A percentile compares a stretch with the other conserved stretches of the same genome.
These are phyloP conservation scores for Xanthoconium stramineum DNA, from an alignment of 768 basidiomycete genomes.

Conservation along the genomic window DNA sequence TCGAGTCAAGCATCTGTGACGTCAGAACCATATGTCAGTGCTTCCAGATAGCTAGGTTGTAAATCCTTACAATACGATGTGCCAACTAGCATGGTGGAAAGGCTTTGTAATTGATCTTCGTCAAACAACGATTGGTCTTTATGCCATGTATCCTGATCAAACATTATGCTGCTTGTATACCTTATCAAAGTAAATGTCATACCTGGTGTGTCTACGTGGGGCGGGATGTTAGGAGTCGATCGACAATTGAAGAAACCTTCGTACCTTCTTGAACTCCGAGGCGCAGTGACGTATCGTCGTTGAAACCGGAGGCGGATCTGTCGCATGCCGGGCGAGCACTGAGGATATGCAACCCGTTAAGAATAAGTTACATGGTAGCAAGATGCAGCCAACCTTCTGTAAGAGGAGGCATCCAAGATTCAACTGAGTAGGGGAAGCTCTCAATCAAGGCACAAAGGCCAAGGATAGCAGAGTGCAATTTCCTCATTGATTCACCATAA, in stretches of 20 bases:
- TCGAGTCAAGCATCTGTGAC: conserved; percentile 25
- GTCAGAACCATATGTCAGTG: conserved; percentile 12
- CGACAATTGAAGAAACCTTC: conserved; percentile 16
- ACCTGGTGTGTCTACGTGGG: conserved; percentile 59
- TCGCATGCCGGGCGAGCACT: conserved; percentile 77
- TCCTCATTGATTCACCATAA: conserved; percentile 70
- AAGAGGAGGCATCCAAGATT: conserved; percentile 85
- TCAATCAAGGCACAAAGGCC: conserved; percentile 93
- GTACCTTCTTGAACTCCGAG: conserved; percentile 80
- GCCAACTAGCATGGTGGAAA: conserved; percentile 86
- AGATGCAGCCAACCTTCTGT: conserved; percentile 56
- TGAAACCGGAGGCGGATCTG: conserved; percentile 86
- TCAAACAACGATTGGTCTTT: conserved; percentile 84
- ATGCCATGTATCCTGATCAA: conserved; percentile 80
- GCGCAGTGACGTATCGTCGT: conserved; percentile 85
- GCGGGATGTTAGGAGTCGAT: not conserved
- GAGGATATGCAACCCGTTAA: conserved; percentile 2
- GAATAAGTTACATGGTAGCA: not conserved
- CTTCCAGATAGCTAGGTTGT: not conserved
- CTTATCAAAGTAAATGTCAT: conserved; percentile 13
- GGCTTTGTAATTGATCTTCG: conserved; percentile 84
- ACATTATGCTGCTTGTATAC: conserved; percentile 5
- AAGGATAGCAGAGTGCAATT: conserved; percentile 85
- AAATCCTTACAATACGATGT: conserved; percentile 76
- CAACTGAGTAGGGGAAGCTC: conserved; percentile 94